A percentile compares a stretch with the other conserved stretches of the same genome.
phyloP scores from a whole-genome alignment of 2,329 filamentous ascomycete genomes.

The Hymenoscyphus repandus region DNA sequence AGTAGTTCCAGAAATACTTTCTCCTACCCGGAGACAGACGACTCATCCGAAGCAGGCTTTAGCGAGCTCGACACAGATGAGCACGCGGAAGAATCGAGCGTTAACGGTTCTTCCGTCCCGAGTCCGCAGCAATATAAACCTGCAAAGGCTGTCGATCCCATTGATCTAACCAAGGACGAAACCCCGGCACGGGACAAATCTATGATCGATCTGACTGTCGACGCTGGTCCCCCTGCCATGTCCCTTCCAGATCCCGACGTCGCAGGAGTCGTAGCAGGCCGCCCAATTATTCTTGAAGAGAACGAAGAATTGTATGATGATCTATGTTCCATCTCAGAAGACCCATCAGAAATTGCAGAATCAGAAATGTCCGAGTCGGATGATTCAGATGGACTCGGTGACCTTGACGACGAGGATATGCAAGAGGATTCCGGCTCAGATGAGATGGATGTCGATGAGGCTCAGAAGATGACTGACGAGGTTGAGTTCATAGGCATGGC shows the following conservation, averaged over 20 bases:
- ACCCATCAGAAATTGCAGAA: constrained; percentile 2
- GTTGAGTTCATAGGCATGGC: neutral
- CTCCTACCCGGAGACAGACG: constrained; percentile 16
- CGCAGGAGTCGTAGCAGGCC: constrained; percentile 8
- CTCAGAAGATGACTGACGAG: neutral
- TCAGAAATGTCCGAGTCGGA: constrained; percentile 5
- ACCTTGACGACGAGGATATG: constrained; percentile 10
- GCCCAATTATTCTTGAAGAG: constrained; percentile 14
- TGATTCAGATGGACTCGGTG: constrained; percentile 10
- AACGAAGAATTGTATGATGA: constrained; percentile 11
- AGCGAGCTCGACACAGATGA: constrained; percentile 23
- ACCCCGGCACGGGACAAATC: constrained; percentile 9
- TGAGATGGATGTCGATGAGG: constrained; percentile 3
- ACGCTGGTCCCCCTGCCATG: constrained; percentile 4
- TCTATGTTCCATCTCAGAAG: constrained; percentile 14
- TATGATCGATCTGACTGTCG: constrained; percentile 8
- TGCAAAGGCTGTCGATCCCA: constrained; percentile 18
- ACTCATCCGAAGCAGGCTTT: constrained; percentile 25
- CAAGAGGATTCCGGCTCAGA: constrained; percentile 3
- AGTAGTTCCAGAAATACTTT: constrained; percentile 19
- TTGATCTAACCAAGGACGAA: constrained; percentile 30
- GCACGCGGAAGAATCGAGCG: constrained; percentile 20
- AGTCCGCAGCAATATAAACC: constrained; percentile 15
- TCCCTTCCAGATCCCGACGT: constrained; percentile 1
- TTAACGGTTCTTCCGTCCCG: constrained; percentile 24